Conservation (phyloP, 1,139 yeast species). For the Sugiyamaella novakii region DNA sequence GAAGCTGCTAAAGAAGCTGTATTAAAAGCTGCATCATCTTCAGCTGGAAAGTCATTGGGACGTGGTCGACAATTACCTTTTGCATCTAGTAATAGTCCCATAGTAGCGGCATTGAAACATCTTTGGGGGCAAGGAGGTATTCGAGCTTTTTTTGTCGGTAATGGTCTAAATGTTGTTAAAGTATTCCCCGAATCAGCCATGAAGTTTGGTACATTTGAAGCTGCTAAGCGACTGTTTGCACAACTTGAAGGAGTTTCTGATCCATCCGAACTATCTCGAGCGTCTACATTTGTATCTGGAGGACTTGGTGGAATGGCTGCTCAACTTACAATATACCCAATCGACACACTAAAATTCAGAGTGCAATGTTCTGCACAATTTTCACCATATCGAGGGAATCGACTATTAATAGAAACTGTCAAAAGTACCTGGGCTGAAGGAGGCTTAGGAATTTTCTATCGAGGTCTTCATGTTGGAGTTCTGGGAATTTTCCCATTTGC, state of each 20-base stretch:
- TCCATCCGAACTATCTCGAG: constrained; percentile 68
- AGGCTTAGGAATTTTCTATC: constrained; percentile 74
- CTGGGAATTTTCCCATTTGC: constrained; percentile 97
- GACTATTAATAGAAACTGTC: constrained; percentile 65
- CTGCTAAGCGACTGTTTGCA: constrained; percentile 78
- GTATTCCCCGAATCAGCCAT: constrained; percentile 98
- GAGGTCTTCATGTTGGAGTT: constrained; percentile 86
- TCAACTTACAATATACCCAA: constrained; percentile 90
- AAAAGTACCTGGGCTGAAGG: constrained; percentile 76
- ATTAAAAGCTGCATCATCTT: constrained; percentile 7
- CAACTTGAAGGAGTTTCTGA: constrained; percentile 75
- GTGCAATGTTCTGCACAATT: constrained; percentile 44
- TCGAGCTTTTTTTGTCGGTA: constrained; percentile 87
- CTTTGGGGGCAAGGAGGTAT: constrained; percentile 89
- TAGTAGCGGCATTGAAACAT: constrained; percentile 67
- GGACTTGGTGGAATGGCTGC: constrained; percentile 95
- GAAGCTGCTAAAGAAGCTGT: constrained; percentile 34
- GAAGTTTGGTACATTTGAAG: constrained; percentile 94
- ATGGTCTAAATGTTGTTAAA: constrained; percentile 88
- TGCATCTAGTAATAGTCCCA: constrained; percentile 16
- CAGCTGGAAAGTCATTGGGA: constrained; percentile 18
- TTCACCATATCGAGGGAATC: constrained; percentile 55
- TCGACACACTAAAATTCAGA: constrained; percentile 87
- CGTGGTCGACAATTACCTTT: constrained; percentile 7
- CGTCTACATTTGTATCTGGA: constrained; percentile 87